Conservation (phyloP, 805 yeast genomes). For the Gaillardinia entomophila region DNA sequence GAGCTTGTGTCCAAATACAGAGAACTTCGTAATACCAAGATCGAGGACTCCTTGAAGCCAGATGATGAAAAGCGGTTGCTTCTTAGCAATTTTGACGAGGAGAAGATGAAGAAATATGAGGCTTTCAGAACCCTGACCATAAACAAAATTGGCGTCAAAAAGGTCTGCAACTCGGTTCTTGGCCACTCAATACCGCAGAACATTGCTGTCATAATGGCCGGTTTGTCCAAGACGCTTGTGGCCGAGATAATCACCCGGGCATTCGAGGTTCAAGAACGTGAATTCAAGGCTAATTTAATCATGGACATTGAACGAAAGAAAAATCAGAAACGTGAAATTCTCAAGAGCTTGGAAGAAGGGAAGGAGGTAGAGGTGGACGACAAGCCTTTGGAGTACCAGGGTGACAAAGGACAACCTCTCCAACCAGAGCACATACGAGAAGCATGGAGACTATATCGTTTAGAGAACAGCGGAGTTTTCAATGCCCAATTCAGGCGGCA, state of each 20-base stretch:
- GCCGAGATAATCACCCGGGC: conserved; percentile 88
- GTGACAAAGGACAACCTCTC: conserved; percentile 53
- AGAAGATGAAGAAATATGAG: conserved; percentile 83
- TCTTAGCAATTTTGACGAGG: conserved; percentile 68
- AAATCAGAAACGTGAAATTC: conserved; percentile 23
- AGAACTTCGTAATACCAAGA: conserved; percentile 25
- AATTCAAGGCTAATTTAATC: conserved; percentile 37
- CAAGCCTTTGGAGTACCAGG: conserved; percentile 20
- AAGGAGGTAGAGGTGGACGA: conserved; percentile 24
- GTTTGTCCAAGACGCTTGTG: conserved; percentile 82
- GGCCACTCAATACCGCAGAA: conserved; percentile 78
- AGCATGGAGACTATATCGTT: conserved; percentile 75
- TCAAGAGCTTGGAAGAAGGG: conserved; percentile 37
- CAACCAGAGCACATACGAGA: conserved; percentile 82
- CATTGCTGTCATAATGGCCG: conserved; percentile 75
- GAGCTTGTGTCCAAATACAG: conserved; percentile 26
- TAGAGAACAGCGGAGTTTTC: conserved; percentile 61
- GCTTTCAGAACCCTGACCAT: conserved; percentile 69
- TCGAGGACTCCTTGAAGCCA: conserved; percentile 23
- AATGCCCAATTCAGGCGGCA: conserved; percentile 64
- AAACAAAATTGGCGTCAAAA: conserved; percentile 67
- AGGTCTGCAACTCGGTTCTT: conserved; percentile 69
- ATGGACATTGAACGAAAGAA: conserved; percentile 34
- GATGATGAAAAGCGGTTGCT: conserved; percentile 59
- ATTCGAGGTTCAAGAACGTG: conserved; percentile 58